phyloP scores from a whole-genome alignment of 2,329 filamentous ascomycete species.

The Trichocomaceae sp. region DNA sequence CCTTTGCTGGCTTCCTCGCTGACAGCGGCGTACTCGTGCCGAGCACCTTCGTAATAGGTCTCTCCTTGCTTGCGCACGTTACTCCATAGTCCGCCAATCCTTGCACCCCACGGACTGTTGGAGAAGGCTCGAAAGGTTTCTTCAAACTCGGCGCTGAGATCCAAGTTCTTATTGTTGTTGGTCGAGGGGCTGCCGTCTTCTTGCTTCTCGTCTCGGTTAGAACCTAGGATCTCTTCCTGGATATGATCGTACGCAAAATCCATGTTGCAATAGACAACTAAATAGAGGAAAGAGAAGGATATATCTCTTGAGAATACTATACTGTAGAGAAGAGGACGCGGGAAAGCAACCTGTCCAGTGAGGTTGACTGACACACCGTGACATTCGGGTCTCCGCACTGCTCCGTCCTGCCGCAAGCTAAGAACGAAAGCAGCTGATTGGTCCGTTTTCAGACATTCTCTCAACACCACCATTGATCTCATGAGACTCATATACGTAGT shows the following conservation, averaged over 20 bases:
- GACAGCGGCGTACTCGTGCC: conserved; percentile 74
- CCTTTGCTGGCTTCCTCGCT: conserved; percentile 77
- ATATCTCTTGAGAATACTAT: neutral
- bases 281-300: neutral
- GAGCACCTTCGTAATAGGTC: conserved; percentile 74
- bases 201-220: conserved; percentile 46
- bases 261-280: conserved; percentile 53
- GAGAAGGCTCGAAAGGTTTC: conserved; percentile 94
- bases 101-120: conserved; percentile 81
- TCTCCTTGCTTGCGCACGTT: conserved; percentile 93
- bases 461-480: too few relatives aligned
- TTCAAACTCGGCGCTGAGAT: conserved; percentile 81
- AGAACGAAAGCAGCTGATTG: neutral
- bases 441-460: neutral
- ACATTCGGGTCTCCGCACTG: neutral
- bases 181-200: conserved; percentile 36
- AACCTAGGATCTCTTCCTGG: conserved; percentile 66
- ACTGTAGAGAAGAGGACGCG: neutral
- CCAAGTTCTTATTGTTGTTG: conserved; percentile 33
- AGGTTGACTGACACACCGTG: neutral
- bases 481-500: too few relatives aligned
- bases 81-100: conserved; percentile 80
- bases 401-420: neutral
- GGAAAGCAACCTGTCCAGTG: neutral
- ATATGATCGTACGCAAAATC: conserved; percentile 98